Evolutionary conservation across 139 green algal genomes (phyloP).

Genomic region (Picochlorum sp.): DNA sequence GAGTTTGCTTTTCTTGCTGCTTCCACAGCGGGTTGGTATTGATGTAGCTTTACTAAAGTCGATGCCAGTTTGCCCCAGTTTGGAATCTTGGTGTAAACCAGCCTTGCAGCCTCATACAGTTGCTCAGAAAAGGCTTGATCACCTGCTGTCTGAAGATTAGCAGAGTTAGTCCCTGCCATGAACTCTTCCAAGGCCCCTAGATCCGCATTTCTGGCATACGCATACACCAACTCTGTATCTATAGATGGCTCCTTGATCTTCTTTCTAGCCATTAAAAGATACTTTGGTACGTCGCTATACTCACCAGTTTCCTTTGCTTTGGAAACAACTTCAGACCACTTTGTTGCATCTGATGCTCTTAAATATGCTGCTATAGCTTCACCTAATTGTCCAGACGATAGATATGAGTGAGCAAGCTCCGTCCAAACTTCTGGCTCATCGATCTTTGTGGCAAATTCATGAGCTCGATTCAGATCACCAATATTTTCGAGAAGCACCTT

Average conservation of each 20-base stretch:
- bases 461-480: constrained; percentile 67
- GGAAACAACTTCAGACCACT: constrained; percentile 64
- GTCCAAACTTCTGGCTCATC: constrained; percentile 85
- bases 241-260: constrained; percentile 84
- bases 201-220: constrained; percentile 81
- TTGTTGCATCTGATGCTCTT: constrained; percentile 56
- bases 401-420: constrained; percentile 86
- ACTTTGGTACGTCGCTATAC: constrained; percentile 90
- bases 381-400: constrained; percentile 37
- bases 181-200: constrained; percentile 91
- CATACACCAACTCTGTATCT: constrained; percentile 94
- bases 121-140: constrained; percentile 75
- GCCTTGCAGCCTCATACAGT: constrained; percentile 85
- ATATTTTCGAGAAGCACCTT: constrained; percentile 89
- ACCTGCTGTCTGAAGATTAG: constrained; percentile 57
- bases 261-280: constrained; percentile 95
- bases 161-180: constrained; percentile 66
- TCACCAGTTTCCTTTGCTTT: constrained; percentile 26
- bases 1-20: constrained; percentile 95
- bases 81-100: constrained; percentile 87
- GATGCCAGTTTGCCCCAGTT: constrained; percentile 88
- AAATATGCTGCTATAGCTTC: constrained; percentile 89
- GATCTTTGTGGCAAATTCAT: constrained; percentile 71
- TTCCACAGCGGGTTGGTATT: constrained; percentile 88
- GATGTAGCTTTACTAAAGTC: constrained; percentile 80